Conservation (phyloP, 495 filamentous ascomycete species). For the Podospora anserina region DNA sequence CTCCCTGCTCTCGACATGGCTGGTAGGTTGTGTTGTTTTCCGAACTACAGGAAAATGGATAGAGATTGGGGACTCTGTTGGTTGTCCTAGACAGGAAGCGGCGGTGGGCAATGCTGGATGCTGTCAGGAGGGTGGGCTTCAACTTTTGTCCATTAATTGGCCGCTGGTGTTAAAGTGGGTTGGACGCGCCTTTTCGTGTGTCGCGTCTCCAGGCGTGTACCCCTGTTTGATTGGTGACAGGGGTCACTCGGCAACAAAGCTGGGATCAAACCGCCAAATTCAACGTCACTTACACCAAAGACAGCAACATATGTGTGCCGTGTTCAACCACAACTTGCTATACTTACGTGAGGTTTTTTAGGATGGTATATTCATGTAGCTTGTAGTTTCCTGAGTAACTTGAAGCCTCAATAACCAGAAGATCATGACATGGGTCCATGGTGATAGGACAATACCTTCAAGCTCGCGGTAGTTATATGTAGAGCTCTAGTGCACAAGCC, state of each 20-base stretch:
- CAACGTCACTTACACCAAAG: not conserved
- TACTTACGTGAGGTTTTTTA: not conserved
- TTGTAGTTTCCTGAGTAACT: no score
- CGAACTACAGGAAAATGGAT: not conserved
- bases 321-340: not conserved
- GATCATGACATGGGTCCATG: no score
- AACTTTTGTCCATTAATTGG: slow-evolving; percentile 14
- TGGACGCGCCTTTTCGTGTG: slow-evolving; percentile 32
- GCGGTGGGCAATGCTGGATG: not conserved
- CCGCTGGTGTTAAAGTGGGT: slow-evolving; percentile 16
- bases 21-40: not conserved
- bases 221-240: slow-evolving; percentile 15
- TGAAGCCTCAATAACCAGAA: no score
- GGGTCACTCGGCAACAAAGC: slow-evolving; percentile 4
- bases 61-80: not conserved
- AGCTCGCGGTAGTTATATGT: no score
- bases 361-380: not conserved
- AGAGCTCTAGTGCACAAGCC: no score
- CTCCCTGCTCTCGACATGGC: slow-evolving; percentile 45
- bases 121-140: not conserved
- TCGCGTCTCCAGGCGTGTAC: slow-evolving; percentile 26
- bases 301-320: not conserved
- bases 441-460: no score
- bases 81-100: not conserved
- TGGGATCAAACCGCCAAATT: slow-evolving; percentile 7